phyloP scores from a whole-genome alignment of 148 eudicot genomes.

The Camellia granthamiana region DNA sequence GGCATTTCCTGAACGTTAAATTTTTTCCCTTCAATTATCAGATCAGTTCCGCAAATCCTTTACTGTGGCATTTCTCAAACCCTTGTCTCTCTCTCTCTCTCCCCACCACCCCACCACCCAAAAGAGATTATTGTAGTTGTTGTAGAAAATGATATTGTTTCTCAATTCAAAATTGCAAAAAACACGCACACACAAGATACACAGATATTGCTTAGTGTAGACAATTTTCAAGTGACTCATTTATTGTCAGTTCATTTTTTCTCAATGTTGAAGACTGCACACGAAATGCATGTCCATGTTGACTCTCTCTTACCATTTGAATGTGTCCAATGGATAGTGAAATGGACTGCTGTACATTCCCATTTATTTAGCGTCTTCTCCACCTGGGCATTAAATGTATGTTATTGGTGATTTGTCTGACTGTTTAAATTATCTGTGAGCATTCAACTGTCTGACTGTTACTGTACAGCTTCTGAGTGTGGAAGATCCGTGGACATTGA shows the following conservation, averaged over 20 bases:
- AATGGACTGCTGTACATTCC: background rate
- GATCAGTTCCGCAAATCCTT: background rate
- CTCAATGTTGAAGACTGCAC: background rate
- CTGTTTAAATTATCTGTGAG: background rate
- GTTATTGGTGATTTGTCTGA: background rate
- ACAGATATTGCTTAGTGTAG: background rate
- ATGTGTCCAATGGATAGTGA: background rate
- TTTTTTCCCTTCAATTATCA: background rate
- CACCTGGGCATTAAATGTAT: background rate
- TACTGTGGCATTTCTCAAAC: background rate
- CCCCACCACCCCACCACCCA: too few species aligned
- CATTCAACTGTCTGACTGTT: slow-evolving; percentile 7
- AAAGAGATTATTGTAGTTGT: too few species aligned
- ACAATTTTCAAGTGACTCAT: background rate
- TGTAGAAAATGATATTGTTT: background rate
- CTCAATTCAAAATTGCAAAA: background rate
- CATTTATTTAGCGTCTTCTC: background rate
- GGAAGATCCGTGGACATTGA: slow-evolving; percentile 85
- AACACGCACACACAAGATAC: background rate
- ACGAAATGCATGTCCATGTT: background rate
- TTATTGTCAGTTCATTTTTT: background rate
- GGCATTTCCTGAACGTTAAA: background rate
- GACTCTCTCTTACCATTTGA: background rate
- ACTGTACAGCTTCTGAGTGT: slow-evolving; percentile 59
- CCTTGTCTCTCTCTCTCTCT: background rate